These are phyloP conservation scores for Backusella morwellensis DNA, from an alignment of 192 early-diverging fungal genomes.

Conservation along the genomic window DNA sequence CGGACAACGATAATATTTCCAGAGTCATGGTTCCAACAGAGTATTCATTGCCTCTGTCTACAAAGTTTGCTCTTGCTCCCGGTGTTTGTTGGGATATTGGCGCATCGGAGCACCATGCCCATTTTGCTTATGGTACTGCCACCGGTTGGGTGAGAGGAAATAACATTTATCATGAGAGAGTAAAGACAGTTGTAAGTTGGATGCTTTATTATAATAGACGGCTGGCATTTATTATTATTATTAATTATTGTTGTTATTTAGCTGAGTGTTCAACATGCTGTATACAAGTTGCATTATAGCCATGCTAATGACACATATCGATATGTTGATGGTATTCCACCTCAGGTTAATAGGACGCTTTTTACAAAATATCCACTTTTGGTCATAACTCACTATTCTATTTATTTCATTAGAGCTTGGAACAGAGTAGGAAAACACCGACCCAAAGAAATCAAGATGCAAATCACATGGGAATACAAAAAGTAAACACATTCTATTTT, in stretches of 20 bases:
- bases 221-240: background rate
- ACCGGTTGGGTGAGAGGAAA: slow-evolving; percentile 20
- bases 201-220: background rate
- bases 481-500: background rate
- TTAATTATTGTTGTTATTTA: background rate
- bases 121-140: background rate
- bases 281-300: slow-evolving; percentile 21
- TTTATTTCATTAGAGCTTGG: background rate
- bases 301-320: slow-evolving; percentile 7
- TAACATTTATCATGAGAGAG: slow-evolving; percentile 12
- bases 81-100: slow-evolving; percentile 9
- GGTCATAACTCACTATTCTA: background rate
- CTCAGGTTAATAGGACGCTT: slow-evolving; percentile 1
- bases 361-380: background rate
- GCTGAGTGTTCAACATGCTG: background rate
- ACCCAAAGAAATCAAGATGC: background rate
- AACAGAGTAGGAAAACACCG: background rate
- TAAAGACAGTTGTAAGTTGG: slow-evolving; percentile 5
- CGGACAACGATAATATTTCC: background rate
- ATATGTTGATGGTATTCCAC: slow-evolving; percentile 24
- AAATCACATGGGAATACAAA: background rate
- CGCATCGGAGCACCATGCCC: slow-evolving; percentile 3
- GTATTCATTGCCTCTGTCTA: background rate
- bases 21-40: background rate
- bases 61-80: background rate